Evolutionary conservation across 2,329 filamentous ascomycete species (phyloP).

Genomic region (Verticillium alfalfae): DNA sequence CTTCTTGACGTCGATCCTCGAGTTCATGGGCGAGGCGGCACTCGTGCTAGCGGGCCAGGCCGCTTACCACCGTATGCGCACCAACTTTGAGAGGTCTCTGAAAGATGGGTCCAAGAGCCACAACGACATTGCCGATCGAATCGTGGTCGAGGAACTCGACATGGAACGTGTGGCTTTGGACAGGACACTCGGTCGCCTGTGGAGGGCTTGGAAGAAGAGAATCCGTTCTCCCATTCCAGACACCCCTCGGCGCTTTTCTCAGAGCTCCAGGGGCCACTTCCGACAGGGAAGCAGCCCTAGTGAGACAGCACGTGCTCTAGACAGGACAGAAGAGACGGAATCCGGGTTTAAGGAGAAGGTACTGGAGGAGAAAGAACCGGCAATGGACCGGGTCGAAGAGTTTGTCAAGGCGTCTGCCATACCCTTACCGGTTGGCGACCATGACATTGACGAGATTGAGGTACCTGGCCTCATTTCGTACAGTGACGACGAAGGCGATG

Average conservation of each 20-base stretch:
- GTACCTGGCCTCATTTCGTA: slow-evolving; percentile 62
- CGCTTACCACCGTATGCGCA: slow-evolving; percentile 63
- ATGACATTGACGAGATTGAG: slow-evolving; percentile 76
- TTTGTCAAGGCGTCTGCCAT: slow-evolving; percentile 49
- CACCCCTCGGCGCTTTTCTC: slow-evolving; percentile 43
- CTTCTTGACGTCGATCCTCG: slow-evolving; percentile 89
- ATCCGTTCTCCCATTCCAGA: slow-evolving; percentile 53
- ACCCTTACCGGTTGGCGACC: slow-evolving; percentile 61
- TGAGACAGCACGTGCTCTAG: slow-evolving; percentile 28
- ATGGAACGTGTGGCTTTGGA: slow-evolving; percentile 92
- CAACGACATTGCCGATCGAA: slow-evolving; percentile 52
- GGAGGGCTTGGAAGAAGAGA: slow-evolving; percentile 93
- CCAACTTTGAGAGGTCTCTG: slow-evolving; percentile 54
- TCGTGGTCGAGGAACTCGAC: slow-evolving; percentile 84
- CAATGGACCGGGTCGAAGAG: slow-evolving; percentile 24
- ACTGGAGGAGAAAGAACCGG: slow-evolving; percentile 3
- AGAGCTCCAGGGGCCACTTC: slow-evolving; percentile 33
- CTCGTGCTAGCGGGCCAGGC: slow-evolving; percentile 83
- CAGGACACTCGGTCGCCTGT: slow-evolving; percentile 79
- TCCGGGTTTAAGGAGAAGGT: slow-evolving; percentile 5
- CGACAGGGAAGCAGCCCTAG: slow-evolving; percentile 31
- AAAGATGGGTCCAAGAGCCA: slow-evolving; percentile 42
- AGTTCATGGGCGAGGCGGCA: slow-evolving; percentile 89
- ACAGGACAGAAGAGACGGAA: slow-evolving; percentile 6
- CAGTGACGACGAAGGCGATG: slow-evolving; percentile 56